Conservation (phyloP, 2,329 filamentous ascomycete species). For the Exserohilum turcica region DNA sequence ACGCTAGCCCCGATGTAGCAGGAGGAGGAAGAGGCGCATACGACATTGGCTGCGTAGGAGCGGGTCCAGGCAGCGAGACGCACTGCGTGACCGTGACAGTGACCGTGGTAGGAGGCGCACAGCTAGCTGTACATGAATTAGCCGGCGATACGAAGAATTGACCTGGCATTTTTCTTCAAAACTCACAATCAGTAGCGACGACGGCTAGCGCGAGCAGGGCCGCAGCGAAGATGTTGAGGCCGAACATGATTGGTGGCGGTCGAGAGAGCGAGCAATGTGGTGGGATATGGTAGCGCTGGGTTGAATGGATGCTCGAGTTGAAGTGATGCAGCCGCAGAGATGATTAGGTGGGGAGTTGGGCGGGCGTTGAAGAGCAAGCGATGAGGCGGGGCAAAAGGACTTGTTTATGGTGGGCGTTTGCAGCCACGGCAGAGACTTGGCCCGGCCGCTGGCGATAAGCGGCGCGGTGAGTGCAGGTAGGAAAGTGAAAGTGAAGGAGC, state of each 20-base stretch:
- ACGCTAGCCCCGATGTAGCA: slow-evolving; percentile 21
- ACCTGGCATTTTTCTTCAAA: background rate
- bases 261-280: slow-evolving; percentile 15
- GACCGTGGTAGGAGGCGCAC: slow-evolving; percentile 28
- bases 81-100: slow-evolving; percentile 37
- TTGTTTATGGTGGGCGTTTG: slow-evolving; percentile 18
- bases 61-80: slow-evolving; percentile 15
- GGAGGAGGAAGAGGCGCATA: slow-evolving; percentile 14
- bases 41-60: slow-evolving; percentile 12
- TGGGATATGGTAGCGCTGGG: slow-evolving; percentile 26
- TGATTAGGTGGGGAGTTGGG: slow-evolving; percentile 14
- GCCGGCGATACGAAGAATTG: background rate
- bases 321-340: slow-evolving; percentile 33
- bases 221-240: slow-evolving; percentile 31
- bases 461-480: background rate
- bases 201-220: slow-evolving; percentile 26
- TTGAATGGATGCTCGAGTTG: slow-evolving; percentile 24
- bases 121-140: slow-evolving; percentile 19
- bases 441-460: slow-evolving; percentile 5
- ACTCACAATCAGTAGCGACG: slow-evolving; percentile 27
- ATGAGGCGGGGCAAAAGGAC: slow-evolving; percentile 9
- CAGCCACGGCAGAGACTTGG: slow-evolving; percentile 6
- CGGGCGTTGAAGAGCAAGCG: slow-evolving; percentile 17
- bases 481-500: slow-evolving; percentile 22
- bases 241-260: slow-evolving; percentile 32